Percentiles rank a stretch among this genome's conserved stretches.
Conservation (phyloP, 148 eudicot species). For the Cornus kousa region DNA sequence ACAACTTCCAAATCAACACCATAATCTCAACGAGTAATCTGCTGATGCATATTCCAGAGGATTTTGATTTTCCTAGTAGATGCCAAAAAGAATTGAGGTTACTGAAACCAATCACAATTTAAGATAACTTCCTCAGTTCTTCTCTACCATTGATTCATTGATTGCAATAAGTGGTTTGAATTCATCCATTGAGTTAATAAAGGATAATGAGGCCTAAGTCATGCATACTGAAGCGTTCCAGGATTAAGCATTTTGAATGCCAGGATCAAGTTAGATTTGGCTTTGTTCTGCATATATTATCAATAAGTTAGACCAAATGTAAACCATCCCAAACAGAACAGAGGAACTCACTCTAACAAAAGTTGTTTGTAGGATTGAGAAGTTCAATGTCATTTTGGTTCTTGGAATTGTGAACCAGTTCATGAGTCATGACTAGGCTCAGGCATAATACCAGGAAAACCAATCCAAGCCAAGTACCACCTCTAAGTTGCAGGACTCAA, state of each 20-base stretch:
- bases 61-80: not conserved
- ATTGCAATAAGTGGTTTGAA: not conserved
- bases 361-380: not conserved
- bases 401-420: no score
- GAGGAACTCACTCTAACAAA: no score
- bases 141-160: not conserved
- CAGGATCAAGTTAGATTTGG: no score
- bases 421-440: no score
- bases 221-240: not conserved
- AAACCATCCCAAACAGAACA: no score
- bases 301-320: no score
- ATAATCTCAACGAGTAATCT: not conserved
- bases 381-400: no score
- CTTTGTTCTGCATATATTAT: no score
- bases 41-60: not conserved
- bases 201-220: not conserved
- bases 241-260: no score
- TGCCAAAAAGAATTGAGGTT: not conserved
- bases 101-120: not conserved
- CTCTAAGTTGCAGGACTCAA: no score
- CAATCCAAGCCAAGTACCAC: no score
- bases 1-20: constrained; percentile 5
- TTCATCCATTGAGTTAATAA: not conserved
- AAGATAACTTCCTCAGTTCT: not conserved
- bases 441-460: no score